Percentiles rank a stretch among this genome's conserved stretches.
phyloP scores from a whole-genome alignment of 1,139 yeast species.

The Meyerozyma elateridarum region DNA sequence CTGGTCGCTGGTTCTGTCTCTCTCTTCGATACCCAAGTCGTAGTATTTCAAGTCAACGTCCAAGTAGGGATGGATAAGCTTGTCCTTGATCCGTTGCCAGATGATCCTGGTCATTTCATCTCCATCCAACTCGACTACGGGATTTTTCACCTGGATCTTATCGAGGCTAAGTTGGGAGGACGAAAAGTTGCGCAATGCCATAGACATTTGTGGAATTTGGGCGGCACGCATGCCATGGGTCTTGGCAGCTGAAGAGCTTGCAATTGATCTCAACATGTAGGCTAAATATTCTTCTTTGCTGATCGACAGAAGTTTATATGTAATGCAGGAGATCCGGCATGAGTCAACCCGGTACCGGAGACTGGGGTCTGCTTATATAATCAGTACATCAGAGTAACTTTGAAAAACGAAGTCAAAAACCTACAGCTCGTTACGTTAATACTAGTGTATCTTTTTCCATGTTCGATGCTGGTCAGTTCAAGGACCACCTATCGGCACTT shows the following conservation, averaged over 20 bases:
- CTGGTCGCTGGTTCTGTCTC: constrained; percentile 70
- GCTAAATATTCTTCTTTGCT: no score
- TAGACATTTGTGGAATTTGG: no score
- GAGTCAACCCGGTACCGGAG: no score
- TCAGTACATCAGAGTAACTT: no score
- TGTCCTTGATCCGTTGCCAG: constrained; percentile 71
- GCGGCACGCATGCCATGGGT: no score
- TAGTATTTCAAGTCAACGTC: constrained; percentile 72
- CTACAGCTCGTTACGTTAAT: no score
- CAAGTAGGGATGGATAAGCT: constrained; percentile 64
- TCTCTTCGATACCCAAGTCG: constrained; percentile 65
- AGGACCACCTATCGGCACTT: constrained; percentile 27
- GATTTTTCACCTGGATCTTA: constrained; percentile 65
- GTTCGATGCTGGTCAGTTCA: constrained; percentile 29
- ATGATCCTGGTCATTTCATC: constrained; percentile 86
- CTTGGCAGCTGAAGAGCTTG: neutral
- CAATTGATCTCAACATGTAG: constrained; percentile 3
- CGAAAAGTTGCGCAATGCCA: constrained; percentile 20
- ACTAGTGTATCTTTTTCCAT: no score
- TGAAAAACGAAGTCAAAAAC: no score
- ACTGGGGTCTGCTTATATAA: no score
- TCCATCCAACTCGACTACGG: constrained; percentile 80
- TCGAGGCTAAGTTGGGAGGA: constrained; percentile 20
- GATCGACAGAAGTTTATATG: no score
- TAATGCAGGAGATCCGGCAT: no score